Evolutionary conservation across 192 early-diverging fungal genomes (phyloP), one percentile per base, ranked within the genome.

Genomic region (Backusella psychrophila): DNA sequence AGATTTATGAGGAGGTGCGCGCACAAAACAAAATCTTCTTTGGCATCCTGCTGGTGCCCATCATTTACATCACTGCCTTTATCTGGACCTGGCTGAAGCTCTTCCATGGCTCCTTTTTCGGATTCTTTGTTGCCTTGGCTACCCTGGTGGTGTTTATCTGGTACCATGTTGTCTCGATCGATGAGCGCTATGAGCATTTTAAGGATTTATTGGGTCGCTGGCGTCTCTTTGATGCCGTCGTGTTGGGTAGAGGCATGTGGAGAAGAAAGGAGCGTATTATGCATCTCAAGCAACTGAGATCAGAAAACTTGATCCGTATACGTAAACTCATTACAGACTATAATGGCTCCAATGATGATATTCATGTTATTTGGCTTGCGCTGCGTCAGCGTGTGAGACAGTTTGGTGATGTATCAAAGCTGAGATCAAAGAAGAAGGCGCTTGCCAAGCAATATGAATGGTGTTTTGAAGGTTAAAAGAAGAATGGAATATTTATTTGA

Each of bases 11-110:
- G 53, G 85, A 86, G 69, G 80, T 78, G 0, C 81, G 78, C 35
- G 85, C 85, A 29, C 85, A 86, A 56, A 82, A 84, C 72, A 86
- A 86, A 68, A 86, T 86, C 21, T 77, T 84, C 17, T 79, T 82
- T 44, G 85, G 85, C 0, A 39, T 84, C 21, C 35, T 49, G 6
- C 63, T 84, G 19, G 71, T 84, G 3, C 74, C 79, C 3, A 33
- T 84, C 1, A 78, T 84, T 23, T 86, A 86, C 49, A 33, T 78
- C 6, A 15, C 41, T 4, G 42, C 82, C 1, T 86, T 86, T 66
- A 78, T 86, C n/a, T 70, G 69, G 72, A 72, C 78, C 19, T 86
- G 85, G 85, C 53, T 69, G 17, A 33, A 33, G 12, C 38, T 82
- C 14, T 84, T 82, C 63, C 78, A 74, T 35, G 78, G 75, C 0